A percentile compares a stretch with the other conserved stretches of the same genome.
Evolutionary conservation across 305 asterid species (phyloP).

Genomic region (Withania somnifera): DNA sequence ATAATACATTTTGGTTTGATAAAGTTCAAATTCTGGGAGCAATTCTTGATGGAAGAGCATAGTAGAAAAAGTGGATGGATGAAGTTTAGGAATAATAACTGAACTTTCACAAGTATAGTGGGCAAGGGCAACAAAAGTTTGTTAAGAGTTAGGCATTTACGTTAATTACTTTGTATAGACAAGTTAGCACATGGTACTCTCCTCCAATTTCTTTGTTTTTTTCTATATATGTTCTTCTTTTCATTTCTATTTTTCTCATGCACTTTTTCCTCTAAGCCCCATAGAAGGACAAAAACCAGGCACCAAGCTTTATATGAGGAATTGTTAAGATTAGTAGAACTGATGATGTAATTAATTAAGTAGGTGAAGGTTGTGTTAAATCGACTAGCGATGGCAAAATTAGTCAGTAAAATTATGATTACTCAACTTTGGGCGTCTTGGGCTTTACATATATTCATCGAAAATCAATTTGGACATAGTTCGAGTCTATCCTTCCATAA

Average conservation of each 20-base stretch:
- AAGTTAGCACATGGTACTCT: not conserved
- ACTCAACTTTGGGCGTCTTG: not conserved
- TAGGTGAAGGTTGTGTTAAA: not conserved
- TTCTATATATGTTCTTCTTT: not conserved
- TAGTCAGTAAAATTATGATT: not conserved
- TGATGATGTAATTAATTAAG: not conserved
- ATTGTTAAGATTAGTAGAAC: not conserved
- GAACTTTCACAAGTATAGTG: not conserved
- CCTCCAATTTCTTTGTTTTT: not conserved
- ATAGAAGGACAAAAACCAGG: not conserved
- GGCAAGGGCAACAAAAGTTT: not conserved
- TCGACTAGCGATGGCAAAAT: not conserved
- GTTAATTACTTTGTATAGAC: not conserved
- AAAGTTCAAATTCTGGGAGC: not conserved
- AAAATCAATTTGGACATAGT: not conserved
- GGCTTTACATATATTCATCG: not conserved
- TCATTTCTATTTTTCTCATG: no score
- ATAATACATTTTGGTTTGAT: not conserved
- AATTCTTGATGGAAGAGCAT: not conserved
- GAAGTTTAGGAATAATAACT: not conserved
- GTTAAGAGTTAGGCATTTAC: not conserved
- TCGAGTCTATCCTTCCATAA: not conserved
- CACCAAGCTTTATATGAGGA: not conserved
- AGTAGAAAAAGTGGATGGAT: not conserved
- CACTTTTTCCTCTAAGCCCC: no score